Conservation (phyloP, 129 eudicot species). For the Glebionis coronaria region DNA sequence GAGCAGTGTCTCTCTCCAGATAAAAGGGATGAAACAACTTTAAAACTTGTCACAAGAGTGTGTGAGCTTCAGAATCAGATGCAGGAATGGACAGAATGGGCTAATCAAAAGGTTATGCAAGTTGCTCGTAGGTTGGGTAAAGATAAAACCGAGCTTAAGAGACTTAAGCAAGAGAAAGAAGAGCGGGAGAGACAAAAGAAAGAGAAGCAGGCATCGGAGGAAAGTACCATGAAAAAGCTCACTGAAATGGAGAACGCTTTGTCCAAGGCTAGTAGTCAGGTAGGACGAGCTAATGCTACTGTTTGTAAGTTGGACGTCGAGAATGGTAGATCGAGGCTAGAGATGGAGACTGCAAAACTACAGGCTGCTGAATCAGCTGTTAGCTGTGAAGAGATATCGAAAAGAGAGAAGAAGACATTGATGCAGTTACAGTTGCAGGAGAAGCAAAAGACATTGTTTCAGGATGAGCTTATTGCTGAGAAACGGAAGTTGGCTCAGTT, state of each 20-base stretch:
- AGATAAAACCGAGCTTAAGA: no score
- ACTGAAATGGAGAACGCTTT: slow-evolving; percentile 94
- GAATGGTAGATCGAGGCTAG: slow-evolving; percentile 50
- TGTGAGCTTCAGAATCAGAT: no score
- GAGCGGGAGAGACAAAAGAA: slow-evolving; percentile 74
- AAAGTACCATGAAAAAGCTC: slow-evolving; percentile 72
- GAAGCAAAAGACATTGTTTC: slow-evolving; percentile 53
- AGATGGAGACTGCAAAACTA: slow-evolving; percentile 76
- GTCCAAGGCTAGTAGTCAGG: slow-evolving; percentile 81
- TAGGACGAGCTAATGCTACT: slow-evolving; percentile 67
- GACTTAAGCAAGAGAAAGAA: slow-evolving; percentile 74
- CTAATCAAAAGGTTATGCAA: no score
- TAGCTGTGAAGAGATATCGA: slow-evolving; percentile 60
- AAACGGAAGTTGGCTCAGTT: slow-evolving; percentile 45
- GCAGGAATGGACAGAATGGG: no score
- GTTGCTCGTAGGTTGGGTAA: no score
- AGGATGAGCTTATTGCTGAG: slow-evolving; percentile 72
- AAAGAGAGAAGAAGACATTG: slow-evolving; percentile 70
- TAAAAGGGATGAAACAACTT: slow-evolving; percentile 62
- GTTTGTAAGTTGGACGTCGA: slow-evolving; percentile 67
- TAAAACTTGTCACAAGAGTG: no score
- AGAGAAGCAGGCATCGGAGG: slow-evolving; percentile 72
- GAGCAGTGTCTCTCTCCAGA: slow-evolving; percentile 54
- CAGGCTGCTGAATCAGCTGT: no score
- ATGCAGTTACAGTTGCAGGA: slow-evolving; percentile 75